Evolutionary conservation across 208 protist genomes (phyloP).

Genomic region (Acanthamoeba sp.): DNA sequence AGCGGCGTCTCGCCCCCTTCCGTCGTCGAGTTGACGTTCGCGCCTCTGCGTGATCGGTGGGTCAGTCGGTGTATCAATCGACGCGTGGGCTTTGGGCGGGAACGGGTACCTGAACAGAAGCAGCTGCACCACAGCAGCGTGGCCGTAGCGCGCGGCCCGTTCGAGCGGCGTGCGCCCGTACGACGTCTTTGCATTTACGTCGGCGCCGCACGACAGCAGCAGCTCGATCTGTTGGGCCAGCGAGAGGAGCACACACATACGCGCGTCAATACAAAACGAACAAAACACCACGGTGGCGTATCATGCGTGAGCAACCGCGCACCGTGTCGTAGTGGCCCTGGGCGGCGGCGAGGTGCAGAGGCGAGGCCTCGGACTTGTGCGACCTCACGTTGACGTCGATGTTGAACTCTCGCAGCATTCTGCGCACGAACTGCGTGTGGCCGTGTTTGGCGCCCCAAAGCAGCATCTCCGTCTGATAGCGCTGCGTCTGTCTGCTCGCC

Average conservation of each 20-base stretch:
- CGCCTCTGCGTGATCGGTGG: background rate
- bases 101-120: background rate
- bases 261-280: no score
- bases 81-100: no score
- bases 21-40: conserved; percentile 17
- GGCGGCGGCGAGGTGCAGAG: background rate
- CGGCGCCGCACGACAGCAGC: background rate
- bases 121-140: conserved; percentile 3
- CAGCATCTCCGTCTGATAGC: conserved; percentile 45
- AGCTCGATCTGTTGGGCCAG: background rate
- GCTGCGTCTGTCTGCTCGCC: background rate
- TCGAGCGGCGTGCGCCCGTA: conserved; percentile 29
- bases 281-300: no score
- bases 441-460: conserved; percentile 18
- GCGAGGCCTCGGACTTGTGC: conserved; percentile 27
- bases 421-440: conserved; percentile 15
- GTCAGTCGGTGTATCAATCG: no score
- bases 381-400: conserved; percentile 12
- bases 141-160: conserved; percentile 25
- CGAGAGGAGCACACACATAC: background rate
- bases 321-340: conserved; percentile 30
- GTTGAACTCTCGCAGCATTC: conserved; percentile 15
- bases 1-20: conserved; percentile 24
- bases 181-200: background rate
- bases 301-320: no score